Percentiles rank a stretch among this genome's conserved stretches.
Conservation (phyloP, 306 rosid genomes). For the Begonia fuchsioides region DNA sequence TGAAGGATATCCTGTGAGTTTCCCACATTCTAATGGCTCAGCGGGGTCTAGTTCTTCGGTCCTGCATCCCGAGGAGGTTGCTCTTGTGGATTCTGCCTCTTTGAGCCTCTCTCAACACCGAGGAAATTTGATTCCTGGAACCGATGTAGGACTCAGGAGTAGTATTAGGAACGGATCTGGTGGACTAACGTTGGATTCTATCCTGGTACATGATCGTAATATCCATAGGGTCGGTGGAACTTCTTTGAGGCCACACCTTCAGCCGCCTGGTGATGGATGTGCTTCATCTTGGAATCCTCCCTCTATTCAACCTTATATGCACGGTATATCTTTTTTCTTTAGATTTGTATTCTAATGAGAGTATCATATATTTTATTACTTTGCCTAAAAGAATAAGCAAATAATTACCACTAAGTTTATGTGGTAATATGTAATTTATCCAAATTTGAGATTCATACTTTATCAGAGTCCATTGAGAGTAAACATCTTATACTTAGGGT, state of each 20-base stretch:
- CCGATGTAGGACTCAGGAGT: too few species aligned
- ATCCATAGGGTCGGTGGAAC: constrained; percentile 44
- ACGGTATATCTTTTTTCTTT: constrained; percentile 4
- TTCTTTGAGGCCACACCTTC: constrained; percentile 67
- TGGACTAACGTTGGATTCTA: constrained; percentile 5
- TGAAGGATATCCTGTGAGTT: constrained; percentile 49
- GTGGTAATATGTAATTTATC: too few species aligned
- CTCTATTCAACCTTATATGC: constrained; percentile 36
- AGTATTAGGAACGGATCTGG: constrained; percentile 4
- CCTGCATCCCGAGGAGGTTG: constrained; percentile 49
- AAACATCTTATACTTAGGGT: too few species aligned
- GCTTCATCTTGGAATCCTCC: constrained; percentile 58
- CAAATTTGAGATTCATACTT: neutral
- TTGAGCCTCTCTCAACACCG: constrained; percentile 5
- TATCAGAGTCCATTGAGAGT: too few species aligned
- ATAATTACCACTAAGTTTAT: neutral
- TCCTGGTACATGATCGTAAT: constrained; percentile 14
- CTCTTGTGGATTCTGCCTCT: constrained; percentile 34
- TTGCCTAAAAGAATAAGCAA: too few species aligned
- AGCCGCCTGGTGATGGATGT: constrained; percentile 32
- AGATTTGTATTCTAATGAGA: neutral
- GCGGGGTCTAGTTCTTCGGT: constrained; percentile 47
- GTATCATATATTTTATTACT: neutral
- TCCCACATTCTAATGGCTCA: constrained; percentile 38
- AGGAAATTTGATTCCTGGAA: constrained; percentile 2